Base-by-base conservation (phyloP, 2,329 filamentous ascomycete species). In the Cercospora janseana region DNA sequence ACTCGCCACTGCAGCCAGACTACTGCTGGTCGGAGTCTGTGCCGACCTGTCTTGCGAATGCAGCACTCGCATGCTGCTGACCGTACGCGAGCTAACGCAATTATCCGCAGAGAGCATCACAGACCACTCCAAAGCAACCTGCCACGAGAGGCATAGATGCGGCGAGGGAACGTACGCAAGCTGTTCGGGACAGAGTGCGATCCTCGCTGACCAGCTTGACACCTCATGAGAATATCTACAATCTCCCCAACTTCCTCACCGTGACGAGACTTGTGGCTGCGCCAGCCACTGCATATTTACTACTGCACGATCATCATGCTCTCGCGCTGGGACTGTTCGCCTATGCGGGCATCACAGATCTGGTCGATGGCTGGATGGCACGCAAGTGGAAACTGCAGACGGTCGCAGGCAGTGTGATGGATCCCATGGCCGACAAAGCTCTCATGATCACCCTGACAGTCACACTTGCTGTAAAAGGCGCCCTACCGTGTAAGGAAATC, bases 341-440 rank as follows among this genome's bases (percentile, higher is more conserved):
- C 42, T 96, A 96, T 67, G 92, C 93, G 3, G 90, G 89, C 38
- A 76, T 95, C 60, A 95, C 92, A 0, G 93, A 98, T 66, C 76
- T 95, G 5, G 79, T 97, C 2, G 93, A 98, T 68, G 93, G 93
- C 50, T 97, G 86, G 79, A 93, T 98, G 62, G 93, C 93, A 20
- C 82, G 93, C 31, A 80, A 79, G 53, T 97, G 87, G 83, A 86
- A 92, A 43, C 79, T 89, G 50, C 87, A 93, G 69, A 97, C 93
- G 0, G 92, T 98, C 1, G 89, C 97, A 7, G 93, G 93, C 47
- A 94, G 88, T 47, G 83, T 98, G 23, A 89, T 98, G 55, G 91
- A 95, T 64, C 93, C 93, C 4, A 93, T 96, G 87, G 93, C 93
- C 3, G 93, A 98, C 71, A 98, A 98, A 74, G 80, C 83, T 6